Evolutionary conservation across 2,329 filamentous ascomycete genomes (phyloP).

Genomic region (Talaromyces verruculosus): DNA sequence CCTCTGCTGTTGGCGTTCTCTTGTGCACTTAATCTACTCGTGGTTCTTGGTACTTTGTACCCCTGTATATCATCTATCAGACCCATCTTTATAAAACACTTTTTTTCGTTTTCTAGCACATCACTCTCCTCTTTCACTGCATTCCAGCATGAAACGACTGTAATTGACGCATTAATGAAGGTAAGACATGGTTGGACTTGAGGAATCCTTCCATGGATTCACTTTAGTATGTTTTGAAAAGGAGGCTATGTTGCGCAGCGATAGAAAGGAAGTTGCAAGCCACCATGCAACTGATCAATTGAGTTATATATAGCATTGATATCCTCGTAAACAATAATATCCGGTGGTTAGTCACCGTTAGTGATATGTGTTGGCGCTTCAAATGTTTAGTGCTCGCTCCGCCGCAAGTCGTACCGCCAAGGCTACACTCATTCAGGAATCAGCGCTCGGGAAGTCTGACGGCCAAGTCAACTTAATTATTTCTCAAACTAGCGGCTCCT

Average conservation of each 20-base stretch:
- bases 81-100: conserved; percentile 21
- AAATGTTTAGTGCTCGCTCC: not conserved
- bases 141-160: not conserved
- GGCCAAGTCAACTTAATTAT: conserved; percentile 8
- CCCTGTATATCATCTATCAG: conserved; percentile 45
- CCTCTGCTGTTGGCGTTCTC: conserved; percentile 30
- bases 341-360: not conserved
- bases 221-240: not conserved
- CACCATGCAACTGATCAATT: not conserved
- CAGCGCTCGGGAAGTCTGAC: not conserved
- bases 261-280: not conserved
- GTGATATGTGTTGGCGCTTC: not conserved
- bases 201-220: not conserved
- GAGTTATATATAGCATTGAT: not conserved
- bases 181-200: not conserved
- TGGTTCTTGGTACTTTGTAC: conserved; percentile 36
- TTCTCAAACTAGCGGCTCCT: conserved; percentile 8
- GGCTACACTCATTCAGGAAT: conserved; percentile 9
- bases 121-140: not conserved
- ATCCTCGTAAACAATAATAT: not conserved
- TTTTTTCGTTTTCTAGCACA: not conserved
- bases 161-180: not conserved
- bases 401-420: conserved; percentile 5
- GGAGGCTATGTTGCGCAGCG: not conserved
- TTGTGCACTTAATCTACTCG: conserved; percentile 41